Evolutionary conservation across 768 basidiomycete species (phyloP), one percentile per base, ranked within the genome.

Genomic region (Thelephora ganbajun): DNA sequence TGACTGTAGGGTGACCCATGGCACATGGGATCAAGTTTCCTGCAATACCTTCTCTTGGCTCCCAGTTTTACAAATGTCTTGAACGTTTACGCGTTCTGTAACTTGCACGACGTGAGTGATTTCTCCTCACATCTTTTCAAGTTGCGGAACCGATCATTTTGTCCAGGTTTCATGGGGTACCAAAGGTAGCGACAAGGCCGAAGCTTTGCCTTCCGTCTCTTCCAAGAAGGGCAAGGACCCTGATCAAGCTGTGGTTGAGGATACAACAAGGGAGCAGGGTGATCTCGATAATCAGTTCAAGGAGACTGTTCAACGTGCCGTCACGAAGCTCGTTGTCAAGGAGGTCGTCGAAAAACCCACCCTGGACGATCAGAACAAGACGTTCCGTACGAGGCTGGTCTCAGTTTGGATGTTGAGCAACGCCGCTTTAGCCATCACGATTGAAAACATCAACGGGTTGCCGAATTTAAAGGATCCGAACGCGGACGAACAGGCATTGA

Each of bases 41-140:
- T 83, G 56, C 93, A 93, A 61, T 94, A 93, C 60, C 68, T 94
- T 44, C 81, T 80, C 57, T 64, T 98, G 49, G 94, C 94, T 11
- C 88, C 89, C 1, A 88, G 84, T 56, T 94, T 94, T 68, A 92
- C 83, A 33, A 97, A 96, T 61, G 83, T 98, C 41, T 74, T 94
- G 56, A 94, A 94, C 64, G 87, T 93, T 34, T 97, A 97, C 61
- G 92, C 93, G 0, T 97, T 97, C 72, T 96, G 91, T 66, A 96
- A 96, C 66, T 68, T 96, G 64, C 90, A 90, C 61, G 91, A 92
- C 63, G 86, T 86, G 51, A 42, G 72, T 62, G 2, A 44, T 44
- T 44, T n/a, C n/a, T 35, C 48, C 33, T 42, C 23, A 33, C 48
- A 18, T 30, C 23, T 1, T 36, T 44, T 14, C 41, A 35, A n/a